Conservation (phyloP, 2,329 filamentous ascomycete genomes). For the Aspergillus sp. region DNA sequence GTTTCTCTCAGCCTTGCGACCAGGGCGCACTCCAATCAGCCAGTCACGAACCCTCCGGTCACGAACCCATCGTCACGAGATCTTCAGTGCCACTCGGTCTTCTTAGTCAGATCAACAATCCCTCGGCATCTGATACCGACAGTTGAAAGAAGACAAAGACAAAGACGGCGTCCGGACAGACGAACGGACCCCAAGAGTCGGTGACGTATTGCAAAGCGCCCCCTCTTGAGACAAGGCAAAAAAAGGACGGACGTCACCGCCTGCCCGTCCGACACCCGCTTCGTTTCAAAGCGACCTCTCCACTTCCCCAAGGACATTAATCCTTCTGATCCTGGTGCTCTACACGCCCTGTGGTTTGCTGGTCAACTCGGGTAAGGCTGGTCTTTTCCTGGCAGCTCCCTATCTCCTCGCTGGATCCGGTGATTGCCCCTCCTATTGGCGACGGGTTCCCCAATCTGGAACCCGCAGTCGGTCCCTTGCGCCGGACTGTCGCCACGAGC, state of each 20-base stretch:
- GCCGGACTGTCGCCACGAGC: not conserved
- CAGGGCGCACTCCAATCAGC: too few species aligned
- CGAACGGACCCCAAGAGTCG: not conserved
- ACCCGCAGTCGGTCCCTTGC: not conserved
- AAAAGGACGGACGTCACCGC: constrained; percentile 19
- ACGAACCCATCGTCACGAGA: too few species aligned
- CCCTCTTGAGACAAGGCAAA: not conserved
- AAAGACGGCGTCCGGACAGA: not conserved
- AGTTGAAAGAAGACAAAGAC: too few species aligned
- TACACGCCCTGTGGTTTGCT: not conserved
- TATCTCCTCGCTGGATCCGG: not conserved
- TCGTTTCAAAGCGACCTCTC: constrained; percentile 10
- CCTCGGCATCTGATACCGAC: too few species aligned
- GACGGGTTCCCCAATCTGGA: not conserved
- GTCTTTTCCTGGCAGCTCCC: not conserved
- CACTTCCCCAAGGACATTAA: not conserved
- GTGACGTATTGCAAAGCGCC: constrained; percentile 1
- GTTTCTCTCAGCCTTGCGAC: too few species aligned
- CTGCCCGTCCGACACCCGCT: constrained; percentile 11
- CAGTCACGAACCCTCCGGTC: too few species aligned
- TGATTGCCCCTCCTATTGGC: not conserved
- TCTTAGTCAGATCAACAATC: too few species aligned
- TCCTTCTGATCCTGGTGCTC: not conserved
- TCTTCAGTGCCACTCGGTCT: too few species aligned
- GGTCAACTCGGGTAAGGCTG: not conserved